Base-by-base conservation (phyloP, 2,329 filamentous ascomycete species). In the Aureobasidium pullulans region DNA sequence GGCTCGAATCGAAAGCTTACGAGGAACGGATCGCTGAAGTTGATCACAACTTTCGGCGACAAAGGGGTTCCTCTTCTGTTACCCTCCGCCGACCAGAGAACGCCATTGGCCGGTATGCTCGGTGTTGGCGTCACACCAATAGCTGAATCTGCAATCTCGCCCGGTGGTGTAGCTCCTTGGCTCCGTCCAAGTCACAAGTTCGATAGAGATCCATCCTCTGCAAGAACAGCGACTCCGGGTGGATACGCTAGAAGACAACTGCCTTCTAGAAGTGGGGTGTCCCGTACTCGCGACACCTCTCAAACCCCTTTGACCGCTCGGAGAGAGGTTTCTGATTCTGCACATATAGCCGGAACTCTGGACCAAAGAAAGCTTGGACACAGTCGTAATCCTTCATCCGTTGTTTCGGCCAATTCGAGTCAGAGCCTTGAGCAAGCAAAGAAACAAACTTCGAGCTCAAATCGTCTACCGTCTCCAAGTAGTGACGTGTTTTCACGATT, bases 11-110 rank as follows among this genome's bases (percentile, higher is more conserved):
- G 81, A 34, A 74, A 82, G 47, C 84, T 90, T 54, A 84, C 86
- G 11, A 95, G 95, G 75, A 86, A 87, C 31, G 89, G 90, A 9
- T 85, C 93, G 0, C 77, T 97, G 62, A 96, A 95, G 71, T 82
- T 97, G 1, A 95, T 97, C 67, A 97, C 94, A 0, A 87, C 88
- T 0, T 97, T 99, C 67, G 88, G 85, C 7, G 83, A 85, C 49
- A 78, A 79, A 47, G 75, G 75, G 4, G 76, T 78, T 4, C 85
- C 86, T 62, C 83, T 85, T 85, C 84, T 72, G 85, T 89, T 73
- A 32, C 31, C 43, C 36, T 59, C 52, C 2, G n/a, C 31, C 23
- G 31, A 50, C 9, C 46, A 52, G 16, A 56, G n/a, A 84, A 96
- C 91, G 0, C 91, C 91, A 0, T 62, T 63, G 62, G 40, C 57